Evolutionary conservation across 768 basidiomycete species (phyloP), one percentile per base, ranked within the genome.

Genomic region (Auricularia heimuer): DNA sequence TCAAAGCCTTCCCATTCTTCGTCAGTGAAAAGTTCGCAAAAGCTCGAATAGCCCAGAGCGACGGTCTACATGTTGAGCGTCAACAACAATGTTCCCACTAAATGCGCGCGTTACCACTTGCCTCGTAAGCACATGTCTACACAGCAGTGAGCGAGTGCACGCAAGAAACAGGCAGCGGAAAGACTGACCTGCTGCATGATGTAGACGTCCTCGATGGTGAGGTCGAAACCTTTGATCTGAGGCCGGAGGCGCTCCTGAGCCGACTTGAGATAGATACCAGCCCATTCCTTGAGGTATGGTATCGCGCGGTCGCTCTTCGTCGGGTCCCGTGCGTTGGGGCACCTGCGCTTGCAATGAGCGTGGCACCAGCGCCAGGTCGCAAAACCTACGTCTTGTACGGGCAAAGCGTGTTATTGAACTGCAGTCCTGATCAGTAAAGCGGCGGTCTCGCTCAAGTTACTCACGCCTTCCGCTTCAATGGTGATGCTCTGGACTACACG

Each of bases 1-100:
- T 92, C 83, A 73, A 94, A 96, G 0, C 92, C 92, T 72, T 90
- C 87, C 94, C 94, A 98, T 75, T 97, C 94, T 54, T 91, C 86
- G 70, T 88, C 82, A 0, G 92, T 93, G 75, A 98, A 98, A 2
- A 97, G 78, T 64, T 87, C 85, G 68, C 94, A 98, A 76, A 95
- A 98, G 68, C 86, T 88, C 16, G 92, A 94, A 72, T 92, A 95
- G 8, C 92, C 94, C 11, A 96, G 80, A 0, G 92, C 90, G 56
- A 96, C 95, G 18, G 95, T 94, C 89, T 91, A 56, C 4, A 29
- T 29, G 63, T 12, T 42, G 21, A 39, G 3, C 29, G n/a, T 63
- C 61, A 66, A 24, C 54, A 66, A 24, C 54, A 42, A 64, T 36
- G 39, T 63, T 10, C 56, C 45, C 56, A 44, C n/a, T 63, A 37